Percentiles rank a stretch among this genome's conserved stretches.
phyloP scores from a whole-genome alignment of 1,139 yeast species.

The Kodamaea plutei region DNA sequence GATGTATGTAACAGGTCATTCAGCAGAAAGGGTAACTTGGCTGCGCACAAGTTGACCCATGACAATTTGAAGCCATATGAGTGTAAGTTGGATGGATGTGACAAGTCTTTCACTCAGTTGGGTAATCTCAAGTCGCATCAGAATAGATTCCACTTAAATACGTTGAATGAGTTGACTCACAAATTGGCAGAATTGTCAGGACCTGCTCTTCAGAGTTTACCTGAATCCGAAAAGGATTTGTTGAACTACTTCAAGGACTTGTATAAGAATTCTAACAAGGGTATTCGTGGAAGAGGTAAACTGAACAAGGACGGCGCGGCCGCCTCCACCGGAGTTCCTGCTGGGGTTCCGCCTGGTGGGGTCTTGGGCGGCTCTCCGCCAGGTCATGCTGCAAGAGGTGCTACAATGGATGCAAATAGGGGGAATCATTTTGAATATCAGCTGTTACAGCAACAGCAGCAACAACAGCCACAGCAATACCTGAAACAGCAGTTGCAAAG shows the following conservation, averaged over 20 bases:
- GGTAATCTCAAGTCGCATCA: conserved; percentile 94
- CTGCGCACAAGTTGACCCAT: conserved; percentile 82
- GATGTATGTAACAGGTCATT: conserved; percentile 68
- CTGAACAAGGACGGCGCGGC: conserved; percentile 10
- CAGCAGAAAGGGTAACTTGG: conserved; percentile 85
- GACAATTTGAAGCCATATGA: conserved; percentile 72
- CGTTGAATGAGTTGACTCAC: conserved; percentile 61
- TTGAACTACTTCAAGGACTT: conserved; percentile 73
- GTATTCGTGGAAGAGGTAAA: conserved; percentile 87
- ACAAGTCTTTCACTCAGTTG: conserved; percentile 82
- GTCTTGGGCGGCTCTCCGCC: conserved; percentile 9
- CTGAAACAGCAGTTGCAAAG: conserved; percentile 7
- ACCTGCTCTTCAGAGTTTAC: conserved; percentile 44
- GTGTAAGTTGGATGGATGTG: conserved; percentile 79
- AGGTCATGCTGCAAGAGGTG: conserved; percentile 1
- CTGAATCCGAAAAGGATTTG: conserved; percentile 62
- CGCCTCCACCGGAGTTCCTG: conserved; percentile 5
- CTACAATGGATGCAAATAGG: not conserved
- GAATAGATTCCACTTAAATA: conserved; percentile 75
- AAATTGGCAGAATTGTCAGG: conserved; percentile 56
- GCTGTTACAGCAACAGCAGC: conserved; percentile 3
- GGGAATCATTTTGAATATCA: conserved; percentile 12
- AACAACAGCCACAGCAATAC: conserved; percentile 2
- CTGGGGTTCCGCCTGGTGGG: conserved; percentile 8
- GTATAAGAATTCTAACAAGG: conserved; percentile 84